Evolutionary conservation across 2,329 filamentous ascomycete species (phyloP).

Genomic region (Exophiala mesophila): DNA sequence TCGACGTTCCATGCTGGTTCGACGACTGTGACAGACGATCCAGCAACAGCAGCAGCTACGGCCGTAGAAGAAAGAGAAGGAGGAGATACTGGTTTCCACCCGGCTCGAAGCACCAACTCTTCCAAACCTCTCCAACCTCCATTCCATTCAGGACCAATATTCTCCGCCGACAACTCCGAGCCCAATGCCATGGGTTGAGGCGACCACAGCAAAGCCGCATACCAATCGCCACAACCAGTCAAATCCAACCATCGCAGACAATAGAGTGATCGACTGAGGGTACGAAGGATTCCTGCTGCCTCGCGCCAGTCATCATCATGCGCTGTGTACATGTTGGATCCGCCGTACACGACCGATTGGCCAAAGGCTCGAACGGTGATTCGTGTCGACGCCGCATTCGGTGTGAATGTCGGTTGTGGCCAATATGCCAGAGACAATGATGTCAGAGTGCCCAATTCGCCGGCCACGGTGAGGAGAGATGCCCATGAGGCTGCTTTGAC

Average conservation of each 20-base stretch:
- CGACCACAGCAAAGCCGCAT: constrained; percentile 46
- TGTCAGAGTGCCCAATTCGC: constrained; percentile 52
- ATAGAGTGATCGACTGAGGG: constrained; percentile 52
- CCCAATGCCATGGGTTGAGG: constrained; percentile 1
- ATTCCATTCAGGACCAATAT: constrained; percentile 42
- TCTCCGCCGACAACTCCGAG: constrained; percentile 4
- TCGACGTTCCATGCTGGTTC: constrained; percentile 31
- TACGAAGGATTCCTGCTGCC: constrained; percentile 52
- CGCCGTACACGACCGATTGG: constrained; percentile 41
- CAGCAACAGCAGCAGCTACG: neutral
- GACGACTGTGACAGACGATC: too few relatives aligned
- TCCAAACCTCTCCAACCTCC: constrained; percentile 42
- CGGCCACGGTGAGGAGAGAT: constrained; percentile 50
- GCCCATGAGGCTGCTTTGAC: constrained; percentile 46
- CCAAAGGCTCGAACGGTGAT: constrained; percentile 10
- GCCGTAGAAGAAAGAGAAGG: constrained; percentile 5
- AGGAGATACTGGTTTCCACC: constrained; percentile 33
- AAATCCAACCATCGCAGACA: constrained; percentile 59
- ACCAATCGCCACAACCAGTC: constrained; percentile 55
- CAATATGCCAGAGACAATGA: constrained; percentile 60
- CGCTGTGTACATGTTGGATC: constrained; percentile 49
- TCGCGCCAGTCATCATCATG: constrained; percentile 54
- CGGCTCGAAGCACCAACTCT: constrained; percentile 39
- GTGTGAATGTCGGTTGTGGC: constrained; percentile 55
- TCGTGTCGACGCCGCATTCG: constrained; percentile 40